A percentile compares a stretch with the other conserved stretches of the same genome.
Conservation (phyloP, 192 early-diverging fungal species). For the Neocallimastix lanati region DNA sequence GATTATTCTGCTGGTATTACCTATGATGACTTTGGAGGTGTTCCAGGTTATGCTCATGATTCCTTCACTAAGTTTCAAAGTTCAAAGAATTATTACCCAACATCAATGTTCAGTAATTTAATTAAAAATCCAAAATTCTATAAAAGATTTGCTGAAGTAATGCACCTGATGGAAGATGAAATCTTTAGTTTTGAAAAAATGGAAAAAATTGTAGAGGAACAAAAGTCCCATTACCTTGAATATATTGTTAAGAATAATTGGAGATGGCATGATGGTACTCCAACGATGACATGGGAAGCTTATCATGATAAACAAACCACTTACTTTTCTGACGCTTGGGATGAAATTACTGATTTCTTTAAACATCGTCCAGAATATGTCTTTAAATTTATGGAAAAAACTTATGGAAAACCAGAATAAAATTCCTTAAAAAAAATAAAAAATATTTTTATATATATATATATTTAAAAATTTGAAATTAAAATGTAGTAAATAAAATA, state of each 20-base stretch:
- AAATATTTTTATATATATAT: too few species aligned
- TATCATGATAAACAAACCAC: not conserved
- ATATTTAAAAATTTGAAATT: too few species aligned
- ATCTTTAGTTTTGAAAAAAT: not conserved
- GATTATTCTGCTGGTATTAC: not conserved
- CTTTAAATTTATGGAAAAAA: not conserved
- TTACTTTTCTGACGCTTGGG: not conserved
- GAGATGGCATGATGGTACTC: not conserved
- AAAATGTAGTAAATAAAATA: too few species aligned
- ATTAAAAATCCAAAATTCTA: not conserved
- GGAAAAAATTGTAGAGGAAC: not conserved
- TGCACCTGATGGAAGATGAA: not conserved
- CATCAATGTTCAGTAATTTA: not conserved
- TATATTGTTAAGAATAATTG: not conserved
- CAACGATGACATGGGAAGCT: not conserved
- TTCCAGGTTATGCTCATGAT: not conserved
- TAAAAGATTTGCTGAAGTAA: not conserved
- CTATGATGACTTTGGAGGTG: not conserved
- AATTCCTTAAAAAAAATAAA: too few species aligned
- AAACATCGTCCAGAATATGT: not conserved
- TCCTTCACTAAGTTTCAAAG: not conserved
- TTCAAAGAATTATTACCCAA: not conserved
- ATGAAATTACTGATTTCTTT: not conserved
- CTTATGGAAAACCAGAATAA: not conserved
- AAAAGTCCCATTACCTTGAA: not conserved